Conservation (phyloP, 2,329 filamentous ascomycete species). For the Berkeleyomyces basicola region DNA sequence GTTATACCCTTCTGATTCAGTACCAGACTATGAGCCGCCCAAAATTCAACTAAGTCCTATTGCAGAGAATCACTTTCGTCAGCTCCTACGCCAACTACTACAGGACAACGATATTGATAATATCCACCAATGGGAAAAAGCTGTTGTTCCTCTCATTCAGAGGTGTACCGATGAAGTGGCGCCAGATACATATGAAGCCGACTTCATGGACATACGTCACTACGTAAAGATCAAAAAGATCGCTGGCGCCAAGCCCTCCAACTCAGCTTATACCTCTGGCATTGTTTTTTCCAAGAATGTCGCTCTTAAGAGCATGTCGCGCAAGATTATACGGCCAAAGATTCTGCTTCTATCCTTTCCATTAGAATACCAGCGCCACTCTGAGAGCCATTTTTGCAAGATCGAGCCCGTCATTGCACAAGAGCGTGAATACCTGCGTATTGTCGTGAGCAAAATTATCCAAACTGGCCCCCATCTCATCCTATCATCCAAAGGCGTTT, state of each 20-base stretch:
- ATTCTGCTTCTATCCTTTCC: slow-evolving; percentile 90
- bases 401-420: slow-evolving; percentile 92
- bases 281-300: slow-evolving; percentile 96
- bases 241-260: slow-evolving; percentile 71
- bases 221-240: slow-evolving; percentile 98
- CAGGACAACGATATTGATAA: slow-evolving; percentile 60
- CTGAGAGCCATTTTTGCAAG: slow-evolving; percentile 85
- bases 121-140: slow-evolving; percentile 68
- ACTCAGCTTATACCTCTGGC: slow-evolving; percentile 92
- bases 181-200: slow-evolving; percentile 74
- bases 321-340: slow-evolving; percentile 65
- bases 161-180: slow-evolving; percentile 89
- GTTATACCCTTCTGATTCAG: slow-evolving; percentile 19
- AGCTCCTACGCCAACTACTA: slow-evolving; percentile 67
- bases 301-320: slow-evolving; percentile 88
- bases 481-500: slow-evolving; percentile 84
- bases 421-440: slow-evolving; percentile 82
- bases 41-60: slow-evolving; percentile 74
- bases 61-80: slow-evolving; percentile 75
- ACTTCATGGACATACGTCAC: slow-evolving; percentile 93
- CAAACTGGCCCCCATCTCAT: slow-evolving; percentile 72
- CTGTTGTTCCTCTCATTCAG: slow-evolving; percentile 75
- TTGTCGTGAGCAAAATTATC: slow-evolving; percentile 81
- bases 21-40: slow-evolving; percentile 43
- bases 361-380: slow-evolving; percentile 84